These are phyloP conservation scores for Solanum arcanum DNA, from an alignment of 257 asterid genomes.

Conservation along the genomic window DNA sequence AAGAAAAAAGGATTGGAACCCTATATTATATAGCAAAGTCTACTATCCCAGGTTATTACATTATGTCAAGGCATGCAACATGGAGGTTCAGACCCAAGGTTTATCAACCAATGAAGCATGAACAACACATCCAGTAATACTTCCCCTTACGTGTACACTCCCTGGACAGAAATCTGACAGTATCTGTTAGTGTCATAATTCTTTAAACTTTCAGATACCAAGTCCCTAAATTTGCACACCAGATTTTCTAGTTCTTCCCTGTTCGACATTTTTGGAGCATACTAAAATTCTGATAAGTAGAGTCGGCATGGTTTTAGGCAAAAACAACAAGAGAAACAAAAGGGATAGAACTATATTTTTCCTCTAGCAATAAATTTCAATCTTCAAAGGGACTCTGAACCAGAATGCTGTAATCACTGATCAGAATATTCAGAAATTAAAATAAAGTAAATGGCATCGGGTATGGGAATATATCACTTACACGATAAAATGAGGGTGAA, in stretches of 20 bases:
- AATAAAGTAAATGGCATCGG: neutral
- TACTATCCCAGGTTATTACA: neutral
- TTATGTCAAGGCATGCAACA: neutral
- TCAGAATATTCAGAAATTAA: neutral
- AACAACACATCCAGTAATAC: neutral
- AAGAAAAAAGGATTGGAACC: neutral
- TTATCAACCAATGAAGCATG: neutral
- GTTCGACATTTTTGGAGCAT: neutral
- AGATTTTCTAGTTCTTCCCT: neutral
- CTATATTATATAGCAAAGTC: neutral
- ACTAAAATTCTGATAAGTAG: neutral
- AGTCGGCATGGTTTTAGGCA: neutral
- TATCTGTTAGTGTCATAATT: neutral
- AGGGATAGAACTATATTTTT: neutral
- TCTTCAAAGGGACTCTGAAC: neutral
- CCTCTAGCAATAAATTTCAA: neutral
- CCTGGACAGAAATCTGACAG: neutral
- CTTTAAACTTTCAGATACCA: neutral
- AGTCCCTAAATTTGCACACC: neutral
- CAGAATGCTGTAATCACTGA: neutral
- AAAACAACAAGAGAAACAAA: neutral
- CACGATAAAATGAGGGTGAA: conserved; percentile 44
- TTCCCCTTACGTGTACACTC: neutral
- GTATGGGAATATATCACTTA: conserved; percentile 24
- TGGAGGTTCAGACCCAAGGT: neutral